Conservation (phyloP, 202 grass and related monocot species). For the Carex arenaria region DNA sequence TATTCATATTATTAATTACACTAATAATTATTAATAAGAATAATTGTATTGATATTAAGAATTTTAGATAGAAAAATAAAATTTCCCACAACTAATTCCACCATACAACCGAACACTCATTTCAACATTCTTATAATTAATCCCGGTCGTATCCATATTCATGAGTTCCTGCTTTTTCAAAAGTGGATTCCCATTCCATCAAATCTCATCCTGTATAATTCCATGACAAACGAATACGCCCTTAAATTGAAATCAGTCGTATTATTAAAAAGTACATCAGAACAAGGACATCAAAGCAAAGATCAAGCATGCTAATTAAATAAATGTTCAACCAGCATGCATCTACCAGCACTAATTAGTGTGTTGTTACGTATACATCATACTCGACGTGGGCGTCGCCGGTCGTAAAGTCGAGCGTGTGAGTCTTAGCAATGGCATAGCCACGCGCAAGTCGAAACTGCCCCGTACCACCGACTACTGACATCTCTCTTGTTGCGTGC, state of each 20-base stretch:
- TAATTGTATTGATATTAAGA: no score
- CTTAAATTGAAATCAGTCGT: not conserved
- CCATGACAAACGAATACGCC: no score
- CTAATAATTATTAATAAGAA: no score
- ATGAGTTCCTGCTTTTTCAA: no score
- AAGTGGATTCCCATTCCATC: no score
- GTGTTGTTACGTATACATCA: slow-evolving; percentile 40
- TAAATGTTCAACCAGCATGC: not conserved
- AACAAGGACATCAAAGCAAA: not conserved
- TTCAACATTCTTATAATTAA: no score
- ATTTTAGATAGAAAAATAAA: no score
- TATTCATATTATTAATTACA: no score
- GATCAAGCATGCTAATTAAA: not conserved
- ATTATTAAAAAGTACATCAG: not conserved
- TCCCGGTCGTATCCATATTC: no score
- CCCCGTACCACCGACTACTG: slow-evolving; percentile 52
- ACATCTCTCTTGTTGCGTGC: slow-evolving; percentile 51
- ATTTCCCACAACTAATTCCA: no score
- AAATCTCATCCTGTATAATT: no score
- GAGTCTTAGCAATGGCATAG: slow-evolving; percentile 45
- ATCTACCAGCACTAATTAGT: not conserved
- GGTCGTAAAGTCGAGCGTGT: slow-evolving; percentile 19
- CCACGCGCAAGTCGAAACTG: slow-evolving; percentile 54
- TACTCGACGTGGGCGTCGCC: slow-evolving; percentile 70
- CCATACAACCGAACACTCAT: no score